These are phyloP conservation scores for Stropharia rugosoannulata DNA, from an alignment of 768 basidiomycete species.

Conservation along the genomic window DNA sequence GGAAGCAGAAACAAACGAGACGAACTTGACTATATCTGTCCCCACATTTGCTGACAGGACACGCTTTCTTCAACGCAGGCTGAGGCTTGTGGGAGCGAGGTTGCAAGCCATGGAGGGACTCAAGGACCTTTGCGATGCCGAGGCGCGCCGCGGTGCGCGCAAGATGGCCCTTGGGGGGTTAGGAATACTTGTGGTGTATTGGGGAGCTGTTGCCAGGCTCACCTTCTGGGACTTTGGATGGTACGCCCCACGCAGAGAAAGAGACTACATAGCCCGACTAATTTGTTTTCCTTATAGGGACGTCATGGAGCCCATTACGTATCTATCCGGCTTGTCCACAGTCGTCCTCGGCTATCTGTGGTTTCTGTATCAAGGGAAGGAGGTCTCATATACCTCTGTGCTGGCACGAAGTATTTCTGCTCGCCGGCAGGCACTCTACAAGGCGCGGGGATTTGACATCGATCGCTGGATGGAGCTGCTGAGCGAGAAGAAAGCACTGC, in stretches of 20 bases:
- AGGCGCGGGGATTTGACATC: slow-evolving; percentile 56
- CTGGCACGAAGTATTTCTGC: slow-evolving; percentile 58
- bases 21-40: slow-evolving; percentile 49
- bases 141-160: slow-evolving; percentile 56
- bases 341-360: slow-evolving; percentile 64
- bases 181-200: slow-evolving; percentile 59
- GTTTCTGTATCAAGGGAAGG: slow-evolving; percentile 61
- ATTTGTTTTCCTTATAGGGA: too few species aligned
- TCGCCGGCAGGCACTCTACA: slow-evolving; percentile 55
- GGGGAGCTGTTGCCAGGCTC: slow-evolving; percentile 60
- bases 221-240: slow-evolving; percentile 65
- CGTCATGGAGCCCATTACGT: slow-evolving; percentile 70
- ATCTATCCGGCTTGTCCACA: slow-evolving; percentile 59
- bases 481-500: slow-evolving; percentile 46
- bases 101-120: slow-evolving; percentile 50
- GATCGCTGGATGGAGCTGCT: slow-evolving; percentile 58
- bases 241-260: slow-evolving; percentile 23
- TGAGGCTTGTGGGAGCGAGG: slow-evolving; percentile 40
- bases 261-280: too few species aligned
- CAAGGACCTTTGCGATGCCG: slow-evolving; percentile 54
- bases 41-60: slow-evolving; percentile 66
- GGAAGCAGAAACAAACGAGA: slow-evolving; percentile 12
- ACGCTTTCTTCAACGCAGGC: slow-evolving; percentile 49
- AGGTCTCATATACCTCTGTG: slow-evolving; percentile 66
- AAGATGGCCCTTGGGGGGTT: slow-evolving; percentile 59